Evolutionary conservation across 345 rosid species (phyloP).

Genomic region (Camelina neglecta): DNA sequence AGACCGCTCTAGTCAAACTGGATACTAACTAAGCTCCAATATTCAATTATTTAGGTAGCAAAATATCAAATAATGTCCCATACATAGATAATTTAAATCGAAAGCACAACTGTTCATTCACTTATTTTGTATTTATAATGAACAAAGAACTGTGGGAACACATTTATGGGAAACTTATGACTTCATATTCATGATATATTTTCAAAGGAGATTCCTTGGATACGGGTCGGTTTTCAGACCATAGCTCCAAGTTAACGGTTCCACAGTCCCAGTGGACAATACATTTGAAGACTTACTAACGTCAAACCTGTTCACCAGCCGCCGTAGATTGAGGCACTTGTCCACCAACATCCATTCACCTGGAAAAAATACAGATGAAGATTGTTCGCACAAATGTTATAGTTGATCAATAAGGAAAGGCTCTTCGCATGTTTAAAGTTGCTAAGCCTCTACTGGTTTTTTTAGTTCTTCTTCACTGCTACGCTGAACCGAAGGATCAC

Average conservation of each 20-base stretch:
- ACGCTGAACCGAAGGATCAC: neutral
- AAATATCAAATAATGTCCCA: neutral
- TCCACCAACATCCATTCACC: conserved; percentile 89
- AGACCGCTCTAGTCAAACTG: too few species aligned
- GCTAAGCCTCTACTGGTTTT: neutral
- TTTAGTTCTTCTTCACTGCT: neutral
- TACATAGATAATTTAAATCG: neutral
- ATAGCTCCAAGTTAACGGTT: conserved; percentile 78
- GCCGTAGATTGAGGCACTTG: conserved; percentile 61
- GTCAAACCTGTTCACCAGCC: conserved; percentile 69
- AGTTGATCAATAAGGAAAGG: neutral
- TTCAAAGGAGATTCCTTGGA: conserved; percentile 68
- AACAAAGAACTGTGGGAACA: neutral
- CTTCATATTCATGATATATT: conserved; percentile 73
- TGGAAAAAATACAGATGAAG: conserved; percentile 23
- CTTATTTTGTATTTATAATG: conserved; percentile 14
- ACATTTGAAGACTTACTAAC: conserved; percentile 62
- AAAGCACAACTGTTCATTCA: neutral
- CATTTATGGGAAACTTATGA: conserved; percentile 40
- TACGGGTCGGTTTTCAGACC: conserved; percentile 90
- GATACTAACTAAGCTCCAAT: too few species aligned
- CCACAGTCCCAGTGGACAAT: conserved; percentile 78
- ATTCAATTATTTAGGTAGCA: too few species aligned
- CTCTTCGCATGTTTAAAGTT: neutral
- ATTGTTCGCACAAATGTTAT: neutral